Base-by-base conservation (phyloP, 306 rosid genomes). In the Vigna radiata region DNA sequence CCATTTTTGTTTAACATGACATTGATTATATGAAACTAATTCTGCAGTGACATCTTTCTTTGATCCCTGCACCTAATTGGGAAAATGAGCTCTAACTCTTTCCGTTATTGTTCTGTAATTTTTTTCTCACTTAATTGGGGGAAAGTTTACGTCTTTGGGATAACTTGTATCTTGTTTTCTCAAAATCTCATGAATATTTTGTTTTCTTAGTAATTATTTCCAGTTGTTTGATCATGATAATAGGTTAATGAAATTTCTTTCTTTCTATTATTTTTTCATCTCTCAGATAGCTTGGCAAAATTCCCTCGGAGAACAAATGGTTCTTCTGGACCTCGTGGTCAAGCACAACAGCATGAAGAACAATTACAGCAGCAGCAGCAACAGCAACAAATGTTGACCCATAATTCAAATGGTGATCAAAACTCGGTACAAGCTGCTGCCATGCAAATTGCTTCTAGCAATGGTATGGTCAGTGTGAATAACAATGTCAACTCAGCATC, bases 251-350 rank as follows among this genome's bases (percentile, higher is more conserved):
- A 13, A 75, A 56, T 19, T 72, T 56, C 31, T 50, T 37, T 50
- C 67, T 15, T 75, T 19, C 16, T 50, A 33, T 62, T 46, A 2
- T 41, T 76, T 48, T 70, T 25, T 49, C 73, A 76, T 59, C 72
- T 81, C 54, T 39, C 87, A 96, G 99, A 96, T 66, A 96, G 98
- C 83, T 85, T 96, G 77, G 87, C 90, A 76, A 96, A 96, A 87
- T 96, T 88, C 76, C 99, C 99, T 61, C 83, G 99, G 75, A 88
- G 93, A 83, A 89, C 95, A 1, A 77, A 80, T 74, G 86, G 83
- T 65, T 83, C 94, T 31, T 73, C 90, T 78, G 96, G 96, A 82
- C 79, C 86, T 85, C 92, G 83, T 55, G 73, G 78, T 77, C 97
- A 85, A 84, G 59, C 93, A 17, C 98, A 83, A 62, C 91, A 81